These are phyloP conservation scores for Amanita pallidorosea DNA, from an alignment of 768 basidiomycete genomes.

Conservation along the genomic window DNA sequence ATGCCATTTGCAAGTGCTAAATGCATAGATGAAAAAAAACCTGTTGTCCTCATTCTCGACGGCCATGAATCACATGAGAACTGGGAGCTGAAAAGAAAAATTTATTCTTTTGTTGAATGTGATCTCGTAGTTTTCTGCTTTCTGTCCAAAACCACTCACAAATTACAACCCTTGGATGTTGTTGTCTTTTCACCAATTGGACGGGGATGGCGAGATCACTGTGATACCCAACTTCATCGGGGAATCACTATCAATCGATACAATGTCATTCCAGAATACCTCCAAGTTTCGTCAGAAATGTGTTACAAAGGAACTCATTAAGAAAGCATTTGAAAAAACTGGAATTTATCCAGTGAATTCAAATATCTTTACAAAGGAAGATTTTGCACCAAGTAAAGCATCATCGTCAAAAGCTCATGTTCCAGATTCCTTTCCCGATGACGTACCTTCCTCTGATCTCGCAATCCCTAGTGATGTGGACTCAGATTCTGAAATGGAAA, in stretches of 20 bases:
- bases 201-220: constrained; percentile 18
- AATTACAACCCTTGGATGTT: constrained; percentile 34
- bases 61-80: too few relatives aligned
- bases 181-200: constrained; percentile 28
- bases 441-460: background rate
- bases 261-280: constrained; percentile 20
- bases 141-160: too few relatives aligned
- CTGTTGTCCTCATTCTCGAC: too few relatives aligned
- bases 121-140: too few relatives aligned
- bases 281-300: constrained; percentile 11
- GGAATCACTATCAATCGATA: constrained; percentile 14
- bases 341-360: constrained; percentile 7
- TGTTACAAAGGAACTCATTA: constrained; percentile 11
- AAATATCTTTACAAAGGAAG: background rate
- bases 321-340: constrained; percentile 12
- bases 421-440: background rate
- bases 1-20: constrained; percentile 20
- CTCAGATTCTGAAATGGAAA: background rate
- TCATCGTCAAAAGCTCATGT: background rate
- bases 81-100: too few relatives aligned
- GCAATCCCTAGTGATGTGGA: background rate
- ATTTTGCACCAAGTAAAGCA: constrained; percentile 13
- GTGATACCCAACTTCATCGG: constrained; percentile 12
- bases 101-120: too few relatives aligned
- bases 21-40: constrained; percentile 14